phyloP scores from a whole-genome alignment of 2,329 filamentous ascomycete species.

The Keithomyces neogunnii region DNA sequence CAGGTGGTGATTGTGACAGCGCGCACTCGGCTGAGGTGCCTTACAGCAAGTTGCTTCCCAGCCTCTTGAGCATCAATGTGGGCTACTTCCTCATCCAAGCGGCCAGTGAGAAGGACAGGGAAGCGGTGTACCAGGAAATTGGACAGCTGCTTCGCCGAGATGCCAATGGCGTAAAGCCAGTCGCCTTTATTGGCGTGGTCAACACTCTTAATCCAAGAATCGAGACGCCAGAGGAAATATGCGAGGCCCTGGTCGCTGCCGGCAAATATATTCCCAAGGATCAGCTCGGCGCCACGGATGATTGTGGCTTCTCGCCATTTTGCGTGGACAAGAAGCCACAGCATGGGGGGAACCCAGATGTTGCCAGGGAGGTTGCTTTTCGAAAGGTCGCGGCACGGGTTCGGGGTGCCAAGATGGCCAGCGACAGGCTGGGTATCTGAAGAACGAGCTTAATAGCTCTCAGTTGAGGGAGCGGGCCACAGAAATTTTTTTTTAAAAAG shows the following conservation, averaged over 20 bases:
- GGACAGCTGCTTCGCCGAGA: slow-evolving; percentile 7
- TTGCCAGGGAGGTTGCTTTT: slow-evolving; percentile 9
- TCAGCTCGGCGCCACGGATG: slow-evolving; percentile 9
- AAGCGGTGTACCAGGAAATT: slow-evolving; percentile 6
- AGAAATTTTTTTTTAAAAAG: too few relatives aligned
- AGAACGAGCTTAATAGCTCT: too few relatives aligned
- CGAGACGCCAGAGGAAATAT: slow-evolving; percentile 8
- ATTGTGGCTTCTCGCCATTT: slow-evolving; percentile 11
- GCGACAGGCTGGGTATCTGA: slow-evolving; percentile 4
- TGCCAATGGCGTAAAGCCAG: slow-evolving; percentile 9
- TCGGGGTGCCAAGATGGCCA: slow-evolving; percentile 4
- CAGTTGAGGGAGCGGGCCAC: too few relatives aligned
- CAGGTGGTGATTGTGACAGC: slow-evolving; percentile 10
- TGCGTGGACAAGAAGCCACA: slow-evolving; percentile 4
- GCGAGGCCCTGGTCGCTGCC: slow-evolving; percentile 6
- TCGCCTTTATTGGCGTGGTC: slow-evolving; percentile 9
- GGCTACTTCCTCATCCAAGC: slow-evolving; percentile 10
- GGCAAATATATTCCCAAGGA: slow-evolving; percentile 6
- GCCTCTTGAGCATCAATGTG: slow-evolving; percentile 8
- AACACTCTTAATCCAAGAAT: slow-evolving; percentile 7
- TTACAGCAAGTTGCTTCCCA: slow-evolving; percentile 5
- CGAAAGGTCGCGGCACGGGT: slow-evolving; percentile 8
- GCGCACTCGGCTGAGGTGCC: slow-evolving; percentile 8
- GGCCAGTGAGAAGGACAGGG: slow-evolving; percentile 6
- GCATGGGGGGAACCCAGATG: slow-evolving; percentile 6